Base-by-base conservation (phyloP, 805 yeast species). In the Teunomyces pallodes region DNA sequence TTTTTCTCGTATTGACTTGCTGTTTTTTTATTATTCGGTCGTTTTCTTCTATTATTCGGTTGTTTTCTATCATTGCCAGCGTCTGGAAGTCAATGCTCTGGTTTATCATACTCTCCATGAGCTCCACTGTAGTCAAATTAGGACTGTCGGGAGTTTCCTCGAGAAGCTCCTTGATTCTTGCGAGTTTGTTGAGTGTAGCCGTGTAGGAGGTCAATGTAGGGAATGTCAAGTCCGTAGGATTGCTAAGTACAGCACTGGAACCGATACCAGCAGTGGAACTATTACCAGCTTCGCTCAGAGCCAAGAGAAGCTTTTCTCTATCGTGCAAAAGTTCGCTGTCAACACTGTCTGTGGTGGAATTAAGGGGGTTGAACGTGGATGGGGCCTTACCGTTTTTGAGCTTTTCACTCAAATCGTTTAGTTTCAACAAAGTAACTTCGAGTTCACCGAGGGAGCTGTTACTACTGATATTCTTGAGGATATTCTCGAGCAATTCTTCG, bases 401-500 rank as follows among this genome's bases (percentile, higher is more conserved):
- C 9, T 60, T 58, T 38, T 67, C 72, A 47, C 69, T 64, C n/a
- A 66, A 49, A 40, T 67, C 69, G 47, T 59, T 56, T 36, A 67
- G 50, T 46, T 62, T 65, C 33, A 60, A 52, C 38, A 62, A 50
- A 2, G 69, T 65, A 12, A 50, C 30, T 46, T 67, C 72, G 40
- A 67, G 54, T 9, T 67, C 72, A 3, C 44, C 48, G n/a, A 65
- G 30, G 2, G 64, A 45, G 24, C 65, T 60, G 13, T 57, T 49
- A 14, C 47, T 50, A 9, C 65, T 55, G 6, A 47, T 39, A 16
- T 38, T 26, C 41, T 38, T 38, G 41, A 38, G 41, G 16, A 38
- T 38, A 13, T 20, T 24, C 29, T 38, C 41, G 16, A 38, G 30
- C 12, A 38, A 13, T 12, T 24, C 41, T 10, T 38, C 41, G 30